Base-by-base conservation (phyloP, 2,329 filamentous ascomycete species). In the Xylariomycetidae sp. region DNA sequence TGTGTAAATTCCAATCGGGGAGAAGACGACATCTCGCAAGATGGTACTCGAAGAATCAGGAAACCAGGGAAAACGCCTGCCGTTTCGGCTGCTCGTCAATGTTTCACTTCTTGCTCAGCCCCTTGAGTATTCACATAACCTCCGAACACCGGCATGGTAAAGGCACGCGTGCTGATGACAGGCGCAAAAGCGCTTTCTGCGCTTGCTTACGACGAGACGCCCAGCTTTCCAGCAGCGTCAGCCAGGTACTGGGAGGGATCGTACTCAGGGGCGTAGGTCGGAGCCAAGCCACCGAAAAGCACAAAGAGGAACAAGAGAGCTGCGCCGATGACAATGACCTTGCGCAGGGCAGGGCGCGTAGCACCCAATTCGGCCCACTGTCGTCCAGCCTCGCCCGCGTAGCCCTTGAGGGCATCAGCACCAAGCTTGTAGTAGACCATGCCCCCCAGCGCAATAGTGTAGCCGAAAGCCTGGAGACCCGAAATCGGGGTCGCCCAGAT, bases 381-480 rank as follows among this genome's bases (percentile, higher is more conserved):
- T 57, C 87, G 83, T 54, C 72, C 71, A 34, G 72, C 82, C 49
- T 88, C 80, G 41, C 72, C 70, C 39, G 82, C 64, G 59, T 90
- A 87, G 55, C 82, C 82, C 71, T 83, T 89, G 56, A 95, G 67
- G 60, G 87, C 83, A 39, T 94, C 87, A 38, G 74, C 76, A 37
- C 85, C 85, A 40, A 90, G 79, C 74, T 89, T 89, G 73, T 88
- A 90, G 73, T 86, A 88, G 47, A 87, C 63, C 65, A 92, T 84
- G 53, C 85, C 85, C 42, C 67, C 71, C 19, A 90, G 76, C 31
- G 85, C 84, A 55, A 90, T 85, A 59, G 71, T 74, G 72, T 90
- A 92, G 48, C 85, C 85, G 57, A 90, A 88, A 59, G 84, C 81
- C 67, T 92, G 85, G 36, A 90, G 74, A 35, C 66, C 66, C 12